Evolutionary conservation across 805 yeast genomes (phyloP).

Genomic region (Wickerhamomyces chambardii): DNA sequence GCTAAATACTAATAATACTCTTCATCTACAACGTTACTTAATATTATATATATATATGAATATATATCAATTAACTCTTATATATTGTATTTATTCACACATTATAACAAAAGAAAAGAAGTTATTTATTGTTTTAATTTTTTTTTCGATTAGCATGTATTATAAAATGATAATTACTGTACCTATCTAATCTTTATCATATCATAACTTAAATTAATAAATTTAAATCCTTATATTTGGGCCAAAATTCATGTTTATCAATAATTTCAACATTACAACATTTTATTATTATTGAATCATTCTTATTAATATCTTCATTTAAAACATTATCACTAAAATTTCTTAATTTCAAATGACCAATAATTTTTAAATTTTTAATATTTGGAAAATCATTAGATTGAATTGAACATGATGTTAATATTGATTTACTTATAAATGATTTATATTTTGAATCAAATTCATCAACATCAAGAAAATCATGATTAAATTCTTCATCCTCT

Average conservation of each 20-base stretch:
- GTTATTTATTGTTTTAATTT: no score
- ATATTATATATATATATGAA: no score
- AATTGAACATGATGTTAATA: slow-evolving; percentile 1
- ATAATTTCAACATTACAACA: slow-evolving; percentile 4
- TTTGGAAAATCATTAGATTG: slow-evolving; percentile 3
- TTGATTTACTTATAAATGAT: slow-evolving; percentile 1
- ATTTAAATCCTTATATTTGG: not conserved
- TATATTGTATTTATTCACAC: no score
- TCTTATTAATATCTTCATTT: not conserved
- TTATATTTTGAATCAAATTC: not conserved
- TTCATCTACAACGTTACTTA: no score
- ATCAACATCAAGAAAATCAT: slow-evolving; percentile 10
- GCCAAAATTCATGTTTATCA: not conserved
- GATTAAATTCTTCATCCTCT: slow-evolving; percentile 8
- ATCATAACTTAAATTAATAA: no score
- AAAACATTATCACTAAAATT: not conserved
- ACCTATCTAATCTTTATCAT: no score
- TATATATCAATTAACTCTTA: no score
- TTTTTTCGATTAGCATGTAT: no score
- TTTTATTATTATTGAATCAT: slow-evolving; percentile 2
- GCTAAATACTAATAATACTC: no score
- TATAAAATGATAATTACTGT: no score
- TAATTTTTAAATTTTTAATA: slow-evolving; percentile 4
- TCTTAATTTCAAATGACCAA: slow-evolving; percentile 7
- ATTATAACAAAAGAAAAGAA: no score